Conservation (phyloP, 495 filamentous ascomycete species). For the Penicillium turbatum region DNA sequence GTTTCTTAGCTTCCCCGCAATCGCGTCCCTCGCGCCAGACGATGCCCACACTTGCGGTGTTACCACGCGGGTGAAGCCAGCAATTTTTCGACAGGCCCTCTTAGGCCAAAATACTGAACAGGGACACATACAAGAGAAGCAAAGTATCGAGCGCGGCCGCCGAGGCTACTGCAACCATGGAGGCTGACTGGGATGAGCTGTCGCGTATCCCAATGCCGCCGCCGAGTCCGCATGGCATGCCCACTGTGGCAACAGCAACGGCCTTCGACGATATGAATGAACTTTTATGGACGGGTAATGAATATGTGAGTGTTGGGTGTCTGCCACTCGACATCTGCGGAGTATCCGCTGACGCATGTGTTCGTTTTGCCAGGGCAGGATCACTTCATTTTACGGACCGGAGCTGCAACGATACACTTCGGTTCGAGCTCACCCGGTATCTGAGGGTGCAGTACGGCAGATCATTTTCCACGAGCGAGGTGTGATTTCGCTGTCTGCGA, state of each 20-base stretch:
- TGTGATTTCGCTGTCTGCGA: conserved; percentile 70
- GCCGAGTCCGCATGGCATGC: conserved; percentile 55
- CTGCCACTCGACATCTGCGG: not conserved
- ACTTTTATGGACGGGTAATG: conserved; percentile 86
- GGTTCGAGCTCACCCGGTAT: conserved; percentile 60
- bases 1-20: conserved; percentile 39
- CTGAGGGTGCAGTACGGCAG: conserved; percentile 71
- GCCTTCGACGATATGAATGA: conserved; percentile 87
- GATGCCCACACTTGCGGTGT: conserved; percentile 35
- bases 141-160: conserved; percentile 10
- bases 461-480: conserved; percentile 83
- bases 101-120: not conserved
- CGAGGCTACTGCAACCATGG: conserved; percentile 32
- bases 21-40: conserved; percentile 34
- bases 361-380: conserved; percentile 58
- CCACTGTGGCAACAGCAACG: conserved; percentile 65
- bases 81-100: conserved; percentile 10
- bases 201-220: conserved; percentile 66
- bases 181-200: conserved; percentile 57
- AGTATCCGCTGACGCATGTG: conserved; percentile 1
- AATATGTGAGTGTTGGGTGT: conserved; percentile 58
- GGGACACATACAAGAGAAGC: not conserved
- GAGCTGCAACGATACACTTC: conserved; percentile 79
- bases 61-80: conserved; percentile 30
- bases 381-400: conserved; percentile 78